Evolutionary conservation across 2,329 filamentous ascomycete species (phyloP).

Genomic region (Apiospora rasikravindrae): DNA sequence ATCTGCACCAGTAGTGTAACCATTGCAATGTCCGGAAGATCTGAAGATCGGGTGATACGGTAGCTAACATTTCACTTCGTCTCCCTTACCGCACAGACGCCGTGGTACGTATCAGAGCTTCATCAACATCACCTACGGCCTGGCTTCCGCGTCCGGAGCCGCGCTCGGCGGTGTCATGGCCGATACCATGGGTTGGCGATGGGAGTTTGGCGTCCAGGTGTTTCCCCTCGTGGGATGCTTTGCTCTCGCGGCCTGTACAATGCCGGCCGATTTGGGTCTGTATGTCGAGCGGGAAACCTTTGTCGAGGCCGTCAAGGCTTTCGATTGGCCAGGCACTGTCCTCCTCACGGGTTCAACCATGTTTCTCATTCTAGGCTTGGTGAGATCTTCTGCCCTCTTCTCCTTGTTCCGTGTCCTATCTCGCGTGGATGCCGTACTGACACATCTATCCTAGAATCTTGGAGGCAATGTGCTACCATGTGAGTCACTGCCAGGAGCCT

Average conservation of each 20-base stretch:
- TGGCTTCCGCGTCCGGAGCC: slow-evolving; percentile 65
- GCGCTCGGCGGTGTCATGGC: slow-evolving; percentile 73
- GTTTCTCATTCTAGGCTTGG: slow-evolving; percentile 64
- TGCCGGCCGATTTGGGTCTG: slow-evolving; percentile 60
- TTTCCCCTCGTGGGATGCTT: slow-evolving; percentile 55
- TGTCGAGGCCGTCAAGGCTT: slow-evolving; percentile 57
- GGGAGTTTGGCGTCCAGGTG: slow-evolving; percentile 71
- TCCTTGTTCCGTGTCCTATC: neutral
- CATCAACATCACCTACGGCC: slow-evolving; percentile 68
- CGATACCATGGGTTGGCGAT: slow-evolving; percentile 74
- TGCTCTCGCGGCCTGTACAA: slow-evolving; percentile 48
- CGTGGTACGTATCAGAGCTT: slow-evolving; percentile 77
- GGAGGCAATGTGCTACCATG: slow-evolving; percentile 69
- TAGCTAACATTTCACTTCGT: neutral
- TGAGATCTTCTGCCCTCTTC: slow-evolving; percentile 38
- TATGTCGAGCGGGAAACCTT: slow-evolving; percentile 49
- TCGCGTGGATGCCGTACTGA: neutral
- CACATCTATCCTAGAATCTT: slow-evolving; percentile 50
- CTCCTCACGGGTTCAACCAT: slow-evolving; percentile 59
- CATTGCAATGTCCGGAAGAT: neutral
- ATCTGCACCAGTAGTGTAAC: neutral
- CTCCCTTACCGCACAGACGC: slow-evolving; percentile 33
- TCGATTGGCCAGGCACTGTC: slow-evolving; percentile 61
- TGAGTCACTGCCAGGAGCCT: slow-evolving; percentile 37
- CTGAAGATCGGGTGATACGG: neutral